Base-by-base conservation (phyloP, 805 yeast species). In the Suhomyces emberorum region DNA sequence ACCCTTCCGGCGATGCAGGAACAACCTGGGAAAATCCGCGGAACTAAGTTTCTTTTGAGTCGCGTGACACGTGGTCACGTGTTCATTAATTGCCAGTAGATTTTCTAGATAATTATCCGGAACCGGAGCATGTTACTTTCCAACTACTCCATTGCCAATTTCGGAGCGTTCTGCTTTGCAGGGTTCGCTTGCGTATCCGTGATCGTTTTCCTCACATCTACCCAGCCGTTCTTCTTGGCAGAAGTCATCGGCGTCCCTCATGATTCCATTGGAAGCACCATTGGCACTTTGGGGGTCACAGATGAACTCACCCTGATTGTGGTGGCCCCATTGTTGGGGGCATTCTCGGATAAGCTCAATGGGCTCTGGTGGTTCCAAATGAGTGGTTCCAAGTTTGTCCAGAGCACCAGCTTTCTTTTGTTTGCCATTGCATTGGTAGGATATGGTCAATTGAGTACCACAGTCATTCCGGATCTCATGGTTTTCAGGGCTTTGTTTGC, bases 301-400 rank as follows among this genome's bases (percentile, higher is more conserved):
- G 88, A 82, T 52, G 88, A 83, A 51, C 39, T 81, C 7, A 57
- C 76, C 0, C 66, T 77, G 4, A 71, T 82, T 34, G 31, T 67
- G 0, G 46, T 70, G 12, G 72, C 83, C 9, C 88, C 89, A 0
- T 55, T 81, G 15, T 59, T 81, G 43, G 91, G 89, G 3, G 74
- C 82, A 0, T 48, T 78, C 18, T 70, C 77, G 44, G 89, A 83
- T 49, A 70, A 72, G 45, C 56, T 80, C 33, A 55, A 56, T 20
- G 47, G 39, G 4, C 21, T 34, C 28, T 42, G 45, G 37, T 28
- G 23, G 3, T n/a, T 30, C 18, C 31, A 32, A 3, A 37, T 59
- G 7, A 52, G 62, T 24, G 88, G 88, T 4, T 65, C 87, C 1
- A 69, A 80, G 38, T 58, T 75, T 16, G 67, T 80, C 18, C 72